Evolutionary conservation across 106 monocot species (phyloP).

Genomic region (Dendrobium huoshanense): DNA sequence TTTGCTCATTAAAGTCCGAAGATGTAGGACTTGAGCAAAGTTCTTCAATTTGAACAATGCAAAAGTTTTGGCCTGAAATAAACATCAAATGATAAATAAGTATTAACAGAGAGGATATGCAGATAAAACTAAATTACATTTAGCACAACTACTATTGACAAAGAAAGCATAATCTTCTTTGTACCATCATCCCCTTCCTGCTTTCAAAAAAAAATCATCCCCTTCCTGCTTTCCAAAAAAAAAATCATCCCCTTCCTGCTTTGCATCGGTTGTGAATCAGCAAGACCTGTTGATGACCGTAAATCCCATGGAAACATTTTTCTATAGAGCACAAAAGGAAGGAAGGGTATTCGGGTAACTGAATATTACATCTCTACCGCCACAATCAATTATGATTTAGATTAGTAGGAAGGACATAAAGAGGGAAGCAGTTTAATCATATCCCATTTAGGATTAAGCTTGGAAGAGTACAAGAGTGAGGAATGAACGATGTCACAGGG

Average conservation of each 20-base stretch:
- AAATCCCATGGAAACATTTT: not conserved
- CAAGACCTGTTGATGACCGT: not conserved
- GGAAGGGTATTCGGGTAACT: not conserved
- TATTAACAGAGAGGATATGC: not conserved
- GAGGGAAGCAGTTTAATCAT: not conserved
- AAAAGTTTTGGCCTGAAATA: conserved; percentile 70
- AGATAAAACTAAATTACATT: not conserved
- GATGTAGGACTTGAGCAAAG: conserved; percentile 38
- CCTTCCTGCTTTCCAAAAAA: too few species aligned
- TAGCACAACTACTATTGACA: not conserved
- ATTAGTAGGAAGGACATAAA: not conserved
- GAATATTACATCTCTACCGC: not conserved
- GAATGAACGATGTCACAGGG: not conserved
- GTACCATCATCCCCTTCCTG: not conserved
- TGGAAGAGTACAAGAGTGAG: not conserved
- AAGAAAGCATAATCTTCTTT: not conserved
- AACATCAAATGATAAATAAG: not conserved
- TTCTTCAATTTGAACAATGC: conserved; percentile 69
- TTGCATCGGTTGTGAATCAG: not conserved
- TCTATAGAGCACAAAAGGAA: not conserved
- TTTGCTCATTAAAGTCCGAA: conserved; percentile 30
- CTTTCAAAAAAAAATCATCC: not conserved
- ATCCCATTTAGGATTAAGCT: not conserved
- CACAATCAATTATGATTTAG: not conserved
- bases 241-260: too few species aligned